Base-by-base conservation (phyloP, 1,284 basidiomycete genomes). In the Afroboletus lepidellus region DNA sequence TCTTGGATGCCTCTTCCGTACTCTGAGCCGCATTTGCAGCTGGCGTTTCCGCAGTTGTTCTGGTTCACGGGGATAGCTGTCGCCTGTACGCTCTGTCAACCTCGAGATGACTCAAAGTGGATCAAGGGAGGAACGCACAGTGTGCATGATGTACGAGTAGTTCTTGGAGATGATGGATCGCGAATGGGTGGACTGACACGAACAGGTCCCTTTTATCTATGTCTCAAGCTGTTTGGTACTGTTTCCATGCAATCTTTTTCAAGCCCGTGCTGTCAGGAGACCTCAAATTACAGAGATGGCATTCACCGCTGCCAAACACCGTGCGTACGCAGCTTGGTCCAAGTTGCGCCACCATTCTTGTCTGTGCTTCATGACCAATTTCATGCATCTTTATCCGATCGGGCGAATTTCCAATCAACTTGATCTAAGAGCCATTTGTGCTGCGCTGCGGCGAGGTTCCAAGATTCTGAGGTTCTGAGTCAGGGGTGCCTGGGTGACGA, bases 1-100 rank as follows among this genome's bases (percentile, higher is more conserved):
- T n/a, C 20, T 20, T 29, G 15, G n/a, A n/a, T 5, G 11, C 4
- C 3, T 2, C 8, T 3, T 13, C 32, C 54, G 23, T 18, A 58
- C 56, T 3, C 7, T 8, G 18, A 1, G 8, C 56, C 56, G 30
- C 56, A 57, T 24, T 3, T 36, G 27, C 56, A 57, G 13, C 23
- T 38, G 12, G 24, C 0, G 12, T 8, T 57, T 33, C 55, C 55
- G 8, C 55, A 57, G 30, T 9, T 12, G 24, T 43, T 42, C 46
- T 54, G 46, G 50, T 57, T 58, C 6, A 57, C 51, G 7, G 50
- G 56, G 32, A 37, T 43, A 2, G 21, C 49, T 2, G 20, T 27
- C 24, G 29, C 43, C 56, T 58, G 13, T n/a, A 20, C 2, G 16
- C 23, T 38, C 7, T 2, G 37, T 48, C 8, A 50, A 20, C 11